Conservation (phyloP, 345 rosid species). For the Brassica juncea region DNA sequence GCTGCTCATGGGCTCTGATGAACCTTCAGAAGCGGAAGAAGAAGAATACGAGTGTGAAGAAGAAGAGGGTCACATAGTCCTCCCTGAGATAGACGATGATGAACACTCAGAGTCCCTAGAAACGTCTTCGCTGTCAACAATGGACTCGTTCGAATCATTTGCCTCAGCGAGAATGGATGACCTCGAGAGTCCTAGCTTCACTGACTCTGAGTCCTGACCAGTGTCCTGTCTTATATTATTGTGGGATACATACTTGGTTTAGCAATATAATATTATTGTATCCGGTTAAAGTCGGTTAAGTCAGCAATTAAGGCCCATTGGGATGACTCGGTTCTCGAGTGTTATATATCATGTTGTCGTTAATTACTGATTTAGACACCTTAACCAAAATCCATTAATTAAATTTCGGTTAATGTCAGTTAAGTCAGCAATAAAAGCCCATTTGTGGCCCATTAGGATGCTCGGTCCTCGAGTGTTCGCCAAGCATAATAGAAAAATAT, state of each 20-base stretch:
- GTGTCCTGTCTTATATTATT: background rate
- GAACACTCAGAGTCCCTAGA: constrained; percentile 56
- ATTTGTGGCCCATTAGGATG: background rate
- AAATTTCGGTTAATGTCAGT: no score
- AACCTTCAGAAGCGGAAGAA: constrained; percentile 49
- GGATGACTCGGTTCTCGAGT: constrained; percentile 12
- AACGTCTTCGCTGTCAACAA: constrained; percentile 67
- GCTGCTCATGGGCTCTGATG: constrained; percentile 73
- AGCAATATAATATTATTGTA: background rate
- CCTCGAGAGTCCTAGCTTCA: constrained; percentile 71
- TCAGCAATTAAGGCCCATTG: background rate
- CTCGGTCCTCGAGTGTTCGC: constrained; percentile 9
- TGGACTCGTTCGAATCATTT: constrained; percentile 72
- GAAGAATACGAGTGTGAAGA: constrained; percentile 42
- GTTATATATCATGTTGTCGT: no score
- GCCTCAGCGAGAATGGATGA: constrained; percentile 98
- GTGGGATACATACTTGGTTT: background rate
- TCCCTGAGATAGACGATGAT: constrained; percentile 42
- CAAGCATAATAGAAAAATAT: constrained; percentile 11
- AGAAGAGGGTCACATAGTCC: constrained; percentile 59
- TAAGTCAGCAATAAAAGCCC: background rate
- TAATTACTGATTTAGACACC: no score
- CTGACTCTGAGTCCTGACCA: constrained; percentile 63
- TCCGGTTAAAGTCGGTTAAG: constrained; percentile 18
- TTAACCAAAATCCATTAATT: no score